These are phyloP conservation scores for Tieghemiomyces parasiticus DNA, from an alignment of 192 early-diverging fungal species.

Conservation along the genomic window DNA sequence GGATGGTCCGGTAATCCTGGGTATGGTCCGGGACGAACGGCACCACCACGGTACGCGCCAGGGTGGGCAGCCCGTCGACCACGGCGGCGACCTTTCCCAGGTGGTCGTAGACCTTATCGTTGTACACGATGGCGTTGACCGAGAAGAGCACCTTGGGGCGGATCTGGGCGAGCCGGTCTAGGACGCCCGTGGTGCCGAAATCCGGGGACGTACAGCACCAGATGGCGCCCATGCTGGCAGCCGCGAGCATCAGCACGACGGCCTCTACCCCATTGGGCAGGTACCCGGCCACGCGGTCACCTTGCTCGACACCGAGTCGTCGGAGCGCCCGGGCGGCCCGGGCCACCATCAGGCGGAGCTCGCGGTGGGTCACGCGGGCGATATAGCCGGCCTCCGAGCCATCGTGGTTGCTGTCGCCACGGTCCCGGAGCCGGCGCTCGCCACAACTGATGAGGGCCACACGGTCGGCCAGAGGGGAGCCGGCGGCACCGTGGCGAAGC, in stretches of 20 bases:
- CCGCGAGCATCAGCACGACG: slow-evolving; percentile 61
- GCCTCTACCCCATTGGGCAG: slow-evolving; percentile 78
- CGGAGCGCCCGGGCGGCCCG: slow-evolving; percentile 58
- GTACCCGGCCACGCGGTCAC: slow-evolving; percentile 80
- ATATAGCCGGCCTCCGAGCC: no score
- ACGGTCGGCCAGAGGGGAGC: no score
- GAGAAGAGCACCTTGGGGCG: slow-evolving; percentile 82
- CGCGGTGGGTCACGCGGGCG: slow-evolving; percentile 36
- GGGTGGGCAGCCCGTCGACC: slow-evolving; percentile 41
- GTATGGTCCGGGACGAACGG: slow-evolving; percentile 38
- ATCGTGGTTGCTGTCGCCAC: no score
- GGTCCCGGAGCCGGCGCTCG: background rate
- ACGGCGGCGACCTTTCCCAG: slow-evolving; percentile 59
- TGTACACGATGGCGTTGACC: slow-evolving; percentile 83
- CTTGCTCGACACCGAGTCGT: slow-evolving; percentile 45
- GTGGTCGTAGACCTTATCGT: slow-evolving; percentile 71
- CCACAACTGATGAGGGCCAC: slow-evolving; percentile 22
- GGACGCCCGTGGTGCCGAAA: slow-evolving; percentile 80
- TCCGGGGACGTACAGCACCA: slow-evolving; percentile 92
- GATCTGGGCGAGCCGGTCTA: slow-evolving; percentile 89
- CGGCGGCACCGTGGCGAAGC: slow-evolving; percentile 35
- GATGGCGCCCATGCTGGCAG: slow-evolving; percentile 71
- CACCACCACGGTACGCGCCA: slow-evolving; percentile 66
- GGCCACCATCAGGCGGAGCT: slow-evolving; percentile 56
- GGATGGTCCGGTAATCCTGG: slow-evolving; percentile 17